These are phyloP conservation scores for Arachis hypogaea DNA, from an alignment of 306 rosid species.

Conservation along the genomic window DNA sequence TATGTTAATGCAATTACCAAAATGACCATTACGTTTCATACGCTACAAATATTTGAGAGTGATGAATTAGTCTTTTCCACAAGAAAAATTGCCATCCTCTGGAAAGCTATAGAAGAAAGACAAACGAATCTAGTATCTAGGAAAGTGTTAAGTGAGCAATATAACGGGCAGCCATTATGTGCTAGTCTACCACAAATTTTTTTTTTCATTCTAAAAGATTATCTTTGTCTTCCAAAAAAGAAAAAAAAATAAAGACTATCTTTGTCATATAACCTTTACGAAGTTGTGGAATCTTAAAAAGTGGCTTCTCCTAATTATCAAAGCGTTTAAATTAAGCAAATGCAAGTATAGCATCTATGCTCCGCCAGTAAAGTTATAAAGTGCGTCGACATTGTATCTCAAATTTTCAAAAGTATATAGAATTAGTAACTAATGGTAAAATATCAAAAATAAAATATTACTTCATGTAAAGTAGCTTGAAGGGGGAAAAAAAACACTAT, in stretches of 20 bases:
- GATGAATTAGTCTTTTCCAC: slow-evolving; percentile 8
- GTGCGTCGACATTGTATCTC: background rate
- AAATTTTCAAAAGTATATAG: too few relatives aligned
- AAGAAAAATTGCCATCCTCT: background rate
- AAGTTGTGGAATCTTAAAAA: slow-evolving; percentile 47
- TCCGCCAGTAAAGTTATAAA: slow-evolving; percentile 29
- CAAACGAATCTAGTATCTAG: slow-evolving; percentile 33
- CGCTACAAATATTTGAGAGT: background rate
- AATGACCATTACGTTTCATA: background rate
- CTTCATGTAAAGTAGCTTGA: too few relatives aligned
- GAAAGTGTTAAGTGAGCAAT: slow-evolving; percentile 30
- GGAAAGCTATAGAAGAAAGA: slow-evolving; percentile 39
- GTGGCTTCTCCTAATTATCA: slow-evolving; percentile 34
- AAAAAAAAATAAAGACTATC: too few relatives aligned
- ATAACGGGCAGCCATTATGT: slow-evolving; percentile 7
- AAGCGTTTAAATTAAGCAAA: slow-evolving; percentile 47
- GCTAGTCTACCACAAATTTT: background rate
- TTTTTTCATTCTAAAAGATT: slow-evolving; percentile 41
- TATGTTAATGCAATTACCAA: slow-evolving; percentile 24
- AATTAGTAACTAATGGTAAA: too few relatives aligned
- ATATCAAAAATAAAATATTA: too few relatives aligned
- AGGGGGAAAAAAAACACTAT: too few relatives aligned
- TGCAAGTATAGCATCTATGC: slow-evolving; percentile 31
- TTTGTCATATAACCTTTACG: slow-evolving; percentile 11
- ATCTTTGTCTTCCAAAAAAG: slow-evolving; percentile 50